Conservation (phyloP, 2,329 filamentous ascomycete genomes). For the Dichotomopilus funicola region DNA sequence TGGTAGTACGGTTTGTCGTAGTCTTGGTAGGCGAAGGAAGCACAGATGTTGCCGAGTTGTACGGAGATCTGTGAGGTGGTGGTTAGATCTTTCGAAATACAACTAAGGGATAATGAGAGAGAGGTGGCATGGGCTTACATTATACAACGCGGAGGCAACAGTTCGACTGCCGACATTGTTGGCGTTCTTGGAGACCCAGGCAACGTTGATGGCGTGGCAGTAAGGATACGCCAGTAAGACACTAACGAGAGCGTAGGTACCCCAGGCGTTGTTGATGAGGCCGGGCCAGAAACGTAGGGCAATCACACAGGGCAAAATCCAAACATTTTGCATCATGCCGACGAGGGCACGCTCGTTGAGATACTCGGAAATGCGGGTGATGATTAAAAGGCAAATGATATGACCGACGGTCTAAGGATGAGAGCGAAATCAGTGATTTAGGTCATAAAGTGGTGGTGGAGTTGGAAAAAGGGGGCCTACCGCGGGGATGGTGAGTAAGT, state of each 20-base stretch:
- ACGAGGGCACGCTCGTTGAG: constrained; percentile 44
- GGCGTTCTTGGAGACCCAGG: constrained; percentile 52
- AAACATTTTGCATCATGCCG: constrained; percentile 41
- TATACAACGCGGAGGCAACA: constrained; percentile 54
- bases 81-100: not conserved
- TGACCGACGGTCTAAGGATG: constrained; percentile 37
- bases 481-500: constrained; percentile 49
- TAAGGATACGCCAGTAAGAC: constrained; percentile 49
- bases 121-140: constrained; percentile 29
- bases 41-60: constrained; percentile 31
- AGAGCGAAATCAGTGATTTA: not conserved
- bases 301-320: constrained; percentile 49
- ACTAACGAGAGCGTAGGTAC: constrained; percentile 44
- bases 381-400: constrained; percentile 43
- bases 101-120: not conserved
- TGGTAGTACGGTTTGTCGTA: constrained; percentile 49
- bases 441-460: constrained; percentile 8
- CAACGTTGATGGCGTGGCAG: constrained; percentile 53
- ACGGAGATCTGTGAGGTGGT: constrained; percentile 29
- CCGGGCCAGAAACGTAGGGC: constrained; percentile 43
- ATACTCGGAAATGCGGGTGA: constrained; percentile 45
- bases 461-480: constrained; percentile 26
- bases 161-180: constrained; percentile 54
- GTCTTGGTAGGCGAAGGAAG: constrained; percentile 44
- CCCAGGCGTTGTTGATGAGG: constrained; percentile 39